These are phyloP conservation scores for Coemansia reversa DNA, from an alignment of 192 early-diverging fungal species.

Conservation along the genomic window DNA sequence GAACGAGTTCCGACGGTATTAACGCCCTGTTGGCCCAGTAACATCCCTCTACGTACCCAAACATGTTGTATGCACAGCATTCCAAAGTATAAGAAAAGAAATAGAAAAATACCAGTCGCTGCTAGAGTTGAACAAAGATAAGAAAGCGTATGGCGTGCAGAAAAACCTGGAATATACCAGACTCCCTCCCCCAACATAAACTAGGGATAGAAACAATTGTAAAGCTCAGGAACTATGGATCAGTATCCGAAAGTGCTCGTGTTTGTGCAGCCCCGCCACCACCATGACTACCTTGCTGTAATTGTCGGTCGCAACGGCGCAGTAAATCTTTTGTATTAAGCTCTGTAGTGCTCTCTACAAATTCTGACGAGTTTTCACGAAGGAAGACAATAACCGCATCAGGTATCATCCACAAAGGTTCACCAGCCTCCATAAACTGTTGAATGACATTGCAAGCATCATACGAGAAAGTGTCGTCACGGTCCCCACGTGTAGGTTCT, in stretches of 20 bases:
- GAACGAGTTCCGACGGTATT: not conserved
- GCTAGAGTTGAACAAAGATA: not conserved
- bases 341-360: conserved; percentile 38
- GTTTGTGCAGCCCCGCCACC: conserved; percentile 9
- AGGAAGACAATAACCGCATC: conserved; percentile 45
- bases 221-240: conserved; percentile 1
- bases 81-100: not conserved
- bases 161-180: not conserved
- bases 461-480: conserved; percentile 62
- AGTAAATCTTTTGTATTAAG: conserved; percentile 56
- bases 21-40: not conserved
- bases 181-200: too few species aligned
- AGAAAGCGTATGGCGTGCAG: not conserved
- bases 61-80: not conserved
- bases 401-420: conserved; percentile 65
- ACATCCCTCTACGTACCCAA: not conserved
- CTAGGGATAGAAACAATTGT: too few species aligned
- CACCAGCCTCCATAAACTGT: conserved; percentile 64
- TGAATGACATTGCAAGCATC: conserved; percentile 69
- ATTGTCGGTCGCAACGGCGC: conserved; percentile 41
- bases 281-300: conserved; percentile 8
- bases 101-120: not conserved
- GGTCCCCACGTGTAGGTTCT: conserved; percentile 76
- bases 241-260: conserved; percentile 9
- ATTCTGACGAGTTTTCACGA: conserved; percentile 41